These are phyloP conservation scores for Lojkania enalia DNA, from an alignment of 2,329 filamentous ascomycete species.

Conservation along the genomic window DNA sequence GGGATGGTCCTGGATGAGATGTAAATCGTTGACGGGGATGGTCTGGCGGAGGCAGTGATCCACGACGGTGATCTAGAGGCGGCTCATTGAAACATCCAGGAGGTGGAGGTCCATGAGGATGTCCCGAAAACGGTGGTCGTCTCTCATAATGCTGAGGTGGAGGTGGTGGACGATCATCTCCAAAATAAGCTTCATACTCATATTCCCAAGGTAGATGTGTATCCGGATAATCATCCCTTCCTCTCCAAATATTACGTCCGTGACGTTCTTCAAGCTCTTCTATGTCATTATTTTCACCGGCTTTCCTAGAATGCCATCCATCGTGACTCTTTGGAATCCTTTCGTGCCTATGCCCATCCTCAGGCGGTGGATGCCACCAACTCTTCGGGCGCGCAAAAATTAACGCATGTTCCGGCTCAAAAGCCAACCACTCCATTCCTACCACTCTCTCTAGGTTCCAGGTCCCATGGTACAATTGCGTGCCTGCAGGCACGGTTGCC, in stretches of 20 bases:
- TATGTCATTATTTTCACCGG: too few relatives aligned
- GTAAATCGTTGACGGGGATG: too few relatives aligned
- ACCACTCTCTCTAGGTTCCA: conserved; percentile 50
- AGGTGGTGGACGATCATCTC: not conserved
- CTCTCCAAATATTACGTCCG: too few relatives aligned
- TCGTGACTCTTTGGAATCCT: too few relatives aligned
- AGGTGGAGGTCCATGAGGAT: conserved; percentile 3
- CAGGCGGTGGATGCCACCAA: too few relatives aligned
- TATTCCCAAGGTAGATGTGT: too few relatives aligned
- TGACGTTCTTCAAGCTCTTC: too few relatives aligned
- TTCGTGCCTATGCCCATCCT: too few relatives aligned
- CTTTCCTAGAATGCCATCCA: too few relatives aligned
- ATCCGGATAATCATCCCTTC: too few relatives aligned
- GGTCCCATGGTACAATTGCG: conserved; percentile 69
- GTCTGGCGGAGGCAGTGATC: too few relatives aligned
- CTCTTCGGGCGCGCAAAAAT: conserved; percentile 57
- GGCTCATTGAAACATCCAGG: not conserved
- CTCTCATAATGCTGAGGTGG: not conserved
- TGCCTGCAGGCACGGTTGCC: conserved; percentile 65
- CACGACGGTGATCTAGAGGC: not conserved
- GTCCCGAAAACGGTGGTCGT: not conserved
- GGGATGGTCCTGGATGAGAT: not conserved
- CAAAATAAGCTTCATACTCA: too few relatives aligned
- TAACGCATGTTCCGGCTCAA: conserved; percentile 74
- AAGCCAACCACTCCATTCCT: conserved; percentile 71